phyloP scores from a whole-genome alignment of 129 eudicot genomes.

The Centella asiatica region DNA sequence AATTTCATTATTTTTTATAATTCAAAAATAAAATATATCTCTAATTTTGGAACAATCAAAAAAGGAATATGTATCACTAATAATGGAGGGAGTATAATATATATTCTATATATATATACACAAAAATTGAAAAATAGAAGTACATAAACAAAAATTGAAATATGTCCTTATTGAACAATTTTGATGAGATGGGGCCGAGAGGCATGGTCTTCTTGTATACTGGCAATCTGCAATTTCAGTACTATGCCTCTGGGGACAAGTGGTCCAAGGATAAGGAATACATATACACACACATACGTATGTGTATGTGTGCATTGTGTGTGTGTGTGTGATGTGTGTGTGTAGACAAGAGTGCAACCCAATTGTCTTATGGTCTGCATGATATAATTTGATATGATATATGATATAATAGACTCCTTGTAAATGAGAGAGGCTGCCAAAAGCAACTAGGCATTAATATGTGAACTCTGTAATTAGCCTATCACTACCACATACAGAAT shows the following conservation, averaged over 20 bases:
- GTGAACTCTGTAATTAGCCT: constrained; percentile 29
- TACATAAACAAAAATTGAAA: too few species aligned
- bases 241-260: constrained; percentile 6
- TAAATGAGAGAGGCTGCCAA: constrained; percentile 25
- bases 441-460: constrained; percentile 13
- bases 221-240: neutral
- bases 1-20: too few species aligned
- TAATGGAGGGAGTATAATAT: too few species aligned
- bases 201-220: neutral
- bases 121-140: too few species aligned
- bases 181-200: neutral
- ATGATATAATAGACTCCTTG: constrained; percentile 19
- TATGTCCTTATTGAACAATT: neutral
- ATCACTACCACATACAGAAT: constrained; percentile 14
- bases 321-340: constrained; percentile 23
- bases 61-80: too few species aligned
- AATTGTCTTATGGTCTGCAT: constrained; percentile 49
- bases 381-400: constrained; percentile 15
- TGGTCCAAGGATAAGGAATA: constrained; percentile 62
- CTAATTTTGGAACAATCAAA: too few species aligned
- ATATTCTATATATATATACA: neutral
- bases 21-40: too few species aligned
- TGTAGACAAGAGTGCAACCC: constrained; percentile 58
- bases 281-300: constrained; percentile 18
- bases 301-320: neutral